Base-by-base conservation (phyloP, 2,329 filamentous ascomycete species). In the Aureobasidium sp. region DNA sequence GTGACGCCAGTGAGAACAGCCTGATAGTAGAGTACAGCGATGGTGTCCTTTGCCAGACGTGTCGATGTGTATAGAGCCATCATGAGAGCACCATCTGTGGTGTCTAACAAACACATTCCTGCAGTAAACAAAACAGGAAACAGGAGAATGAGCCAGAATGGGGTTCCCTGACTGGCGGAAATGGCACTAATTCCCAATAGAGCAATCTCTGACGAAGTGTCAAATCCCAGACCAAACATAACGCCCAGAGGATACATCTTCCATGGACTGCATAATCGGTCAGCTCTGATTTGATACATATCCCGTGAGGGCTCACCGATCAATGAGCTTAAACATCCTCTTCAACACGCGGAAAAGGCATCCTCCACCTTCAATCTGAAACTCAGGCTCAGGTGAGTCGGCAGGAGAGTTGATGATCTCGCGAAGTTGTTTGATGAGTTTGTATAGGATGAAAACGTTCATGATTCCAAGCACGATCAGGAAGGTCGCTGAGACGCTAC, bases 191-290 rank as follows among this genome's bases (percentile, higher is more conserved):
- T 96, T 0, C 93, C 94, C 0, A 99, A 76, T 8, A 99, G 81
- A 0, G 94, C 93, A 69, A 97, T 90, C 73, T 99, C 93, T 8
- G 90, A 96, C 44, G 89, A 95, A 0, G 94, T 97, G 72, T 97
- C 94, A 72, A 99, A 97, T 0, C 93, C 94, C 0, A 97, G 79
- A 0, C 93, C 94, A 61, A 80, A 97, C 5, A 97, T 77, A 0
- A 97, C 81, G 0, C 93, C 93, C 0, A 96, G 78, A 0, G 91
- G 91, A 67, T 95, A 94, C 91, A 96, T 96, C 74, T 97, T 97
- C 93, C 93, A 97, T 0, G 90, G 88, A 5, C 83, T 76, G 51
- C 29, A 14, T 11, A 13, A 2, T 41, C 11, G 25, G 54, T 44
- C 50, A 32, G 53, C 53, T 47, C 7, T 32, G 5, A 11, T 9